phyloP scores from a whole-genome alignment of 2,329 filamentous ascomycete species.

The Fusarium mexicanum region DNA sequence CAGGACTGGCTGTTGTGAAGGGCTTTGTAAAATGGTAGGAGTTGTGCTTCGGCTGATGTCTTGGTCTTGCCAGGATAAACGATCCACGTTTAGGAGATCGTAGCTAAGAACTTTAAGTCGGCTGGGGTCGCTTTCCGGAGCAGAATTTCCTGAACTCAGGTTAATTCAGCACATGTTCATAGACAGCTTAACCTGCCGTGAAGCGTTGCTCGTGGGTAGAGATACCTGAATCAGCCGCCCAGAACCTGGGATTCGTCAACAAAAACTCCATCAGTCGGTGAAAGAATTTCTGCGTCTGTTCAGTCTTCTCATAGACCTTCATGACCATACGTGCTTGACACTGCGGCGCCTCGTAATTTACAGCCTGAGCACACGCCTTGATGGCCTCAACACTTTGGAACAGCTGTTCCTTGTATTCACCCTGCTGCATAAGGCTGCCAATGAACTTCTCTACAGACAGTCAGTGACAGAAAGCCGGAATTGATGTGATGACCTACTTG shows the following conservation, averaged over 20 bases:
- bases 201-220: background rate
- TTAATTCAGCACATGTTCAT: background rate
- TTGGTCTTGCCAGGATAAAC: background rate
- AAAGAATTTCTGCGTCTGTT: background rate
- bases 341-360: background rate
- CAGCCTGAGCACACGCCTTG: background rate
- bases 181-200: accelerated
- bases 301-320: background rate
- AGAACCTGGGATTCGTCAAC: background rate
- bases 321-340: background rate
- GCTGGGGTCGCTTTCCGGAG: background rate
- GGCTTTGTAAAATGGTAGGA: background rate
- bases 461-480: background rate
- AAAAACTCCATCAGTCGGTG: background rate
- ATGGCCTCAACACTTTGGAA: background rate
- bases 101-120: background rate
- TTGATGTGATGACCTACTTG: background rate
- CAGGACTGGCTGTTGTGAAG: background rate
- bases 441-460: background rate
- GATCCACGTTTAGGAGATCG: background rate
- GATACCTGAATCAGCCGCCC: background rate
- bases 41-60: background rate
- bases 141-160: background rate
- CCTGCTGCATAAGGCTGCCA: background rate
- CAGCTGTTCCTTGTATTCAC: background rate